phyloP scores from a whole-genome alignment of 768 basidiomycete genomes.

The Lyophyllum semitale region DNA sequence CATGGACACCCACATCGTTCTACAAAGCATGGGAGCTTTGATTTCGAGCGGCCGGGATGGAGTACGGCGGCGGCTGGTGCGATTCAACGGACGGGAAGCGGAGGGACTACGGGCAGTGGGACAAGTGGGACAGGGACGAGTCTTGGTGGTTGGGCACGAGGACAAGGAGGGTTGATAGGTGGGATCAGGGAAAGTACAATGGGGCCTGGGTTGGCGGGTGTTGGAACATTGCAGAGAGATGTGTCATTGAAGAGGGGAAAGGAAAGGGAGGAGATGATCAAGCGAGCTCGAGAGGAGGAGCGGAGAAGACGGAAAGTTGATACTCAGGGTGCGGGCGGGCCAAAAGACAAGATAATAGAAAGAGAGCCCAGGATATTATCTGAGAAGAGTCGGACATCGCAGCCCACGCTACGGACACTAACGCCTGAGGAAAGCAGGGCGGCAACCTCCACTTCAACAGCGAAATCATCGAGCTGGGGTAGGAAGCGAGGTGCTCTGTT shows the following conservation, averaged over 20 bases:
- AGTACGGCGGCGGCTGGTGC: conserved; percentile 22
- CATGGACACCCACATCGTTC: conserved; percentile 29
- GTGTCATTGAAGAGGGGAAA: conserved; percentile 39
- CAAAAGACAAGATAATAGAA: conserved; percentile 18
- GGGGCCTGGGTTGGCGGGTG: conserved; percentile 45
- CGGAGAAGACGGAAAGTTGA: conserved; percentile 16
- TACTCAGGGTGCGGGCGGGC: background rate
- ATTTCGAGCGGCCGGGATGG: conserved; percentile 71
- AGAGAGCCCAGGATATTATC: conserved; percentile 28
- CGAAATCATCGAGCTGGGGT: conserved; percentile 59
- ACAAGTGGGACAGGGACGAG: conserved; percentile 33
- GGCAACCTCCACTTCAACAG: conserved; percentile 43
- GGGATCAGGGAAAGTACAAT: conserved; percentile 35
- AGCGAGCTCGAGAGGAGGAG: conserved; percentile 19
- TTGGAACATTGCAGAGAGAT: conserved; percentile 45
- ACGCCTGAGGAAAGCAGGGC: conserved; percentile 20
- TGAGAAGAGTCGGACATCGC: conserved; percentile 25
- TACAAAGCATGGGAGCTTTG: conserved; percentile 72
- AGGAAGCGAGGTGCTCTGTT: conserved; percentile 46
- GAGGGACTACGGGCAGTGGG: conserved; percentile 33
- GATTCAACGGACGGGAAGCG: conserved; percentile 50
- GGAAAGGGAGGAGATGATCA: conserved; percentile 36
- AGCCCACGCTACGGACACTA: background rate
- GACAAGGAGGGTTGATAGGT: conserved; percentile 3
- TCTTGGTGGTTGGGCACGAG: conserved; percentile 24